phyloP scores from a whole-genome alignment of 371 early-diverging fungal species.

The Rhizopus delemar region DNA sequence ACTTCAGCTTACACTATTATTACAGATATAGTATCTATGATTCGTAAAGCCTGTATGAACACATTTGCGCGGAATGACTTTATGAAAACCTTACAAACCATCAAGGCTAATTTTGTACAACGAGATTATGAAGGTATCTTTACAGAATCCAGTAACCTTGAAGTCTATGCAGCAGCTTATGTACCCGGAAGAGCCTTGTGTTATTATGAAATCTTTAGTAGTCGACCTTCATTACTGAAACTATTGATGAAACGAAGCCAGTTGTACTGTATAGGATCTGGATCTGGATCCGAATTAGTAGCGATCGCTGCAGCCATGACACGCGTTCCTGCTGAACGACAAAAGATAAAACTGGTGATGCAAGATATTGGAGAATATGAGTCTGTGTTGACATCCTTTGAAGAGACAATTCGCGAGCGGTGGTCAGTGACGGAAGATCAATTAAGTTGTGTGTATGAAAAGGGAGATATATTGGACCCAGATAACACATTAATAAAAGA shows the following conservation, averaged over 20 bases:
- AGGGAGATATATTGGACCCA: constrained; percentile 51
- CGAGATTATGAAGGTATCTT: constrained; percentile 88
- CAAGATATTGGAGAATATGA: constrained; percentile 78
- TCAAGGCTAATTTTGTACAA: constrained; percentile 78
- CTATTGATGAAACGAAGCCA: constrained; percentile 43
- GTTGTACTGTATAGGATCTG: constrained; percentile 79
- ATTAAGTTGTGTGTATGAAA: constrained; percentile 37
- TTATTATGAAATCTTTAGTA: constrained; percentile 73
- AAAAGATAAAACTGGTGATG: constrained; percentile 54
- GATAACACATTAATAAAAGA: constrained; percentile 27
- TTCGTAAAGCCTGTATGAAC: constrained; percentile 64
- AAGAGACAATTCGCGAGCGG: constrained; percentile 29
- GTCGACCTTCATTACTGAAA: constrained; percentile 52
- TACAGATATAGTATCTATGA: constrained; percentile 61
- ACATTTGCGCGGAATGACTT: constrained; percentile 67
- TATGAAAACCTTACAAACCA: constrained; percentile 61
- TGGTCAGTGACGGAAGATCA: constrained; percentile 40
- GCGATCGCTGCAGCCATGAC: constrained; percentile 80
- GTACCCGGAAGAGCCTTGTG: constrained; percentile 85
- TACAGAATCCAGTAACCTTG: constrained; percentile 66
- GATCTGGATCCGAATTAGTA: constrained; percentile 85
- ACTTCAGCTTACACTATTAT: background rate
- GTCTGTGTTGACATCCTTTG: constrained; percentile 35
- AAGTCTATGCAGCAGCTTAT: constrained; percentile 86
- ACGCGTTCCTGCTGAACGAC: constrained; percentile 47